phyloP scores from a whole-genome alignment of 768 basidiomycete species.

The Dendrothele bispora region DNA sequence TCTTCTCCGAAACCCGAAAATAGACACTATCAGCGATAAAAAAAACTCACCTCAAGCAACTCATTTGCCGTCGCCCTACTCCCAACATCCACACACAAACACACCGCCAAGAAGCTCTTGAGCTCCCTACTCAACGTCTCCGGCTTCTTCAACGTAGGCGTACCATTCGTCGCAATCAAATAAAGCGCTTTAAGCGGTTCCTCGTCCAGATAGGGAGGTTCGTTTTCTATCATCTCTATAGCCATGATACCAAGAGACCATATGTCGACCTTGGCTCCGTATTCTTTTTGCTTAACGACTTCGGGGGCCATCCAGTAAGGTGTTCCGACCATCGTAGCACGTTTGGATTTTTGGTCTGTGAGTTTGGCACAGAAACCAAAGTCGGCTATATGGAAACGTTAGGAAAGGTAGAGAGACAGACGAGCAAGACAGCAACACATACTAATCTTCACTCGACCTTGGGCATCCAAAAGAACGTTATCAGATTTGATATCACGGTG shows the following conservation, averaged over 20 bases:
- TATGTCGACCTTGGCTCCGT: slow-evolving; percentile 94
- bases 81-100: slow-evolving; percentile 93
- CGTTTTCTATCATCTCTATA: slow-evolving; percentile 99
- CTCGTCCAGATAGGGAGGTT: slow-evolving; percentile 94
- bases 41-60: slow-evolving; percentile 68
- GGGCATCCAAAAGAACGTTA: slow-evolving; percentile 90
- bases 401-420: background rate
- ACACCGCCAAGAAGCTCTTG: slow-evolving; percentile 97
- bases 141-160: slow-evolving; percentile 95
- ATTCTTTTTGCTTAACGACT: slow-evolving; percentile 96
- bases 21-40: background rate
- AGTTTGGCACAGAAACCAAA: slow-evolving; percentile 97
- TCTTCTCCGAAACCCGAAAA: background rate
- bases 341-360: slow-evolving; percentile 94
- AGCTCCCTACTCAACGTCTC: slow-evolving; percentile 89
- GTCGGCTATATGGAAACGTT: slow-evolving; percentile 58
- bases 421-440: slow-evolving; percentile 31
- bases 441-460: slow-evolving; percentile 98
- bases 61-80: slow-evolving; percentile 90
- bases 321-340: slow-evolving; percentile 97
- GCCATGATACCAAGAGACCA: slow-evolving; percentile 99
- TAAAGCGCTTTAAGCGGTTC: slow-evolving; percentile 94
- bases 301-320: slow-evolving; percentile 99
- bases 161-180: slow-evolving; percentile 96
- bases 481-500: slow-evolving; percentile 98